Conservation (phyloP, 371 early-diverging fungal genomes). For the Apophysomyces sp. region DNA sequence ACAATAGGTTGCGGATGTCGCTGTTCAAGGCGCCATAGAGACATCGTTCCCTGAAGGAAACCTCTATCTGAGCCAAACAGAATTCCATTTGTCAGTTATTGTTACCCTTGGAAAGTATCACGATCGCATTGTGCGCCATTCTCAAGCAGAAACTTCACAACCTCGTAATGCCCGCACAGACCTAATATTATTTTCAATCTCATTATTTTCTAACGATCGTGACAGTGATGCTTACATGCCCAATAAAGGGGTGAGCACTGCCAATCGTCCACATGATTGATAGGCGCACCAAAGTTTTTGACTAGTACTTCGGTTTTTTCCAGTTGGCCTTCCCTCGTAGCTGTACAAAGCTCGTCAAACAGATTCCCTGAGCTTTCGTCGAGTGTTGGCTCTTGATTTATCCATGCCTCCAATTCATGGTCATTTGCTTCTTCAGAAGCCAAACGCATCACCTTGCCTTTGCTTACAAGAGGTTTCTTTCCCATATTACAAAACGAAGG, state of each 20-base stretch:
- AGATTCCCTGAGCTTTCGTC: constrained; percentile 11
- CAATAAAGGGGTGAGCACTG: constrained; percentile 43
- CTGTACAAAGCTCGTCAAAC: constrained; percentile 39
- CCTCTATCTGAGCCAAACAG: neutral
- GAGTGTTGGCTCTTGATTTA: constrained; percentile 14
- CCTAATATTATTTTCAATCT: constrained; percentile 11
- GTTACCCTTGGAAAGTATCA: constrained; percentile 42
- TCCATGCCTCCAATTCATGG: neutral
- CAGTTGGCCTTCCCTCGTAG: constrained; percentile 36
- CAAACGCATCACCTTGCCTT: constrained; percentile 17
- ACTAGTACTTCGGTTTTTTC: constrained; percentile 39
- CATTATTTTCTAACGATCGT: neutral
- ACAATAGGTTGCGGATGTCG: constrained; percentile 29
- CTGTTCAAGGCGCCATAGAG: constrained; percentile 36
- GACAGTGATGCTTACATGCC: constrained; percentile 27
- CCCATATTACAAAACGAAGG: neutral
- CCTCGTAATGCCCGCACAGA: constrained; percentile 34
- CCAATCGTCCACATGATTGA: constrained; percentile 37
- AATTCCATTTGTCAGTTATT: neutral
- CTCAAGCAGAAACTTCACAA: constrained; percentile 23
- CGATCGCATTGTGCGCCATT: constrained; percentile 40
- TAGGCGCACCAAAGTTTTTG: constrained; percentile 33
- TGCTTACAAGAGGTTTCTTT: constrained; percentile 12
- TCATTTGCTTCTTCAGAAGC: constrained; percentile 11
- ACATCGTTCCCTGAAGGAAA: constrained; percentile 31